Conservation (phyloP, 169 alveolate genomes). For the Plasmodium sp. region DNA sequence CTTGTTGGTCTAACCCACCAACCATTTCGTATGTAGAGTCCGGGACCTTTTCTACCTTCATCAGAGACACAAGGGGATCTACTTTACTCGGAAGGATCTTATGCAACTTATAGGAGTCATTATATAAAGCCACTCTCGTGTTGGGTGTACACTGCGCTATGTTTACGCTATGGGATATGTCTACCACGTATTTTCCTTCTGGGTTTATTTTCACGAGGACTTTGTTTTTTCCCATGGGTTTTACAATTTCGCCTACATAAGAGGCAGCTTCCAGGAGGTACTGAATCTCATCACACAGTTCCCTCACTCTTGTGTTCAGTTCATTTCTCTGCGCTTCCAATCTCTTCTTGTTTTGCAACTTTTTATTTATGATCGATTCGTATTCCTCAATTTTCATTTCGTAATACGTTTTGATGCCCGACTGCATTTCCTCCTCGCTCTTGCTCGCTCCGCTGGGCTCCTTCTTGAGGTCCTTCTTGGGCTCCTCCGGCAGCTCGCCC, state of each 20-base stretch:
- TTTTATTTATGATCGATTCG: slow-evolving; percentile 80
- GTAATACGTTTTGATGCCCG: slow-evolving; percentile 76
- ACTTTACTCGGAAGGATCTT: slow-evolving; percentile 97
- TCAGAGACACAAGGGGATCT: slow-evolving; percentile 98
- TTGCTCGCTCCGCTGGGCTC: background rate
- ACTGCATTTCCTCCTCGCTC: slow-evolving; percentile 59
- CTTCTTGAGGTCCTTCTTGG: slow-evolving; percentile 4
- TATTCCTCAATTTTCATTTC: slow-evolving; percentile 82
- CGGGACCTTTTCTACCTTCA: slow-evolving; percentile 99
- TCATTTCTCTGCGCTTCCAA: slow-evolving; percentile 99
- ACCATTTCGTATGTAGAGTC: slow-evolving; percentile 99
- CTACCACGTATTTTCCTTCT: slow-evolving; percentile 99
- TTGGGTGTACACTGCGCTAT: slow-evolving; percentile 94
- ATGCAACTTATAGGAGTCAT: slow-evolving; percentile 94
- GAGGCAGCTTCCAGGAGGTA: slow-evolving; percentile 96
- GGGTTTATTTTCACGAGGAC: slow-evolving; percentile 97
- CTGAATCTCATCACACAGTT: slow-evolving; percentile 95
- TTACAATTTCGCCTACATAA: slow-evolving; percentile 98
- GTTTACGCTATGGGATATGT: slow-evolving; percentile 91
- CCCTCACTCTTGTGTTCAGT: slow-evolving; percentile 94
- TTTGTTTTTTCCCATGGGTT: slow-evolving; percentile 97
- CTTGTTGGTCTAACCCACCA: slow-evolving; percentile 99
- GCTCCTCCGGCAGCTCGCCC: slow-evolving; percentile 5
- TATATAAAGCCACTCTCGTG: slow-evolving; percentile 93
- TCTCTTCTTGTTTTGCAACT: slow-evolving; percentile 88